Conservation (phyloP, 1,139 yeast species). For the Saccharomyces pastorianus region DNA sequence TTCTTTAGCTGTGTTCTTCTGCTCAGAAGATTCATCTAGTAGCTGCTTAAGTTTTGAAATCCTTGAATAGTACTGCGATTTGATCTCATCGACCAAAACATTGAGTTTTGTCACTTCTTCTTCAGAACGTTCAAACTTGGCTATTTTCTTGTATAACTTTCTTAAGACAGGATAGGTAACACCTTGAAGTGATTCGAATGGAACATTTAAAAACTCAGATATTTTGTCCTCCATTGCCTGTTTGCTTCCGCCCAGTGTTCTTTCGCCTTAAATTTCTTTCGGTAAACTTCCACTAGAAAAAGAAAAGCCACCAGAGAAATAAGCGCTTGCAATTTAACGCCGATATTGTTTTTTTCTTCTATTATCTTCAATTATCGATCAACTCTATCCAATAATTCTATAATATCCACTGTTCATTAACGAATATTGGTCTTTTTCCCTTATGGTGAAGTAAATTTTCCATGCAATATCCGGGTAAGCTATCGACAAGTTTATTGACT, state of each 20-base stretch:
- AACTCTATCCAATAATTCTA: background rate
- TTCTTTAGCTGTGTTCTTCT: background rate
- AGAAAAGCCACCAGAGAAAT: background rate
- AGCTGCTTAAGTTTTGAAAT: constrained; percentile 30
- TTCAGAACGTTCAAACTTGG: constrained; percentile 4
- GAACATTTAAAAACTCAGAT: background rate
- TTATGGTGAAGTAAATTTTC: background rate
- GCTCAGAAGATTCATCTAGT: constrained; percentile 23
- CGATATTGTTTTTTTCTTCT: background rate
- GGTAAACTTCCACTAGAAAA: background rate
- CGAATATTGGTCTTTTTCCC: background rate
- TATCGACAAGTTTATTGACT: background rate
- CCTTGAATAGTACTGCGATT: constrained; percentile 35
- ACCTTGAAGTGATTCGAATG: background rate
- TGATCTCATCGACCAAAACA: constrained; percentile 47
- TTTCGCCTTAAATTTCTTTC: background rate
- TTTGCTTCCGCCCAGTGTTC: background rate
- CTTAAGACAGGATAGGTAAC: background rate
- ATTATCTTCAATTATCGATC: background rate
- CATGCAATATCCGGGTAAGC: background rate
- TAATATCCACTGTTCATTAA: background rate
- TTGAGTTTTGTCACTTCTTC: constrained; percentile 3
- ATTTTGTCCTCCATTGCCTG: background rate
- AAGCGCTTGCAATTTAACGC: background rate
- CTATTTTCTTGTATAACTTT: constrained; percentile 1